A percentile compares a stretch with the other conserved stretches of the same genome.
phyloP scores from a whole-genome alignment of 2,329 filamentous ascomycete genomes.

The Colletotrichum tabaci region DNA sequence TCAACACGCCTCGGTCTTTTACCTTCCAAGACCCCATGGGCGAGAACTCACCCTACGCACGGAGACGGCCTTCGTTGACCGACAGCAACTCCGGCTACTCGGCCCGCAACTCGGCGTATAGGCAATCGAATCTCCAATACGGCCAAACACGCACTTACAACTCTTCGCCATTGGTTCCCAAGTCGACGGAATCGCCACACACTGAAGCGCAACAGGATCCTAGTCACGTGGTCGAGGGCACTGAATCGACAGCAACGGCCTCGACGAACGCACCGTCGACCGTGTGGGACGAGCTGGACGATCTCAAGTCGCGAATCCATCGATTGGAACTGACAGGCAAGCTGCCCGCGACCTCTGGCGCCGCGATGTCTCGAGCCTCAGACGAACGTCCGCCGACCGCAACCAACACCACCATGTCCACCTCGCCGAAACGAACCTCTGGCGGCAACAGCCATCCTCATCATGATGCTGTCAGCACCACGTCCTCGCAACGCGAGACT shows the following conservation, averaged over 20 bases:
- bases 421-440: constrained; percentile 84
- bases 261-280: constrained; percentile 93
- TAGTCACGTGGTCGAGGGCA: constrained; percentile 72
- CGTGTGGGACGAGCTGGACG: constrained; percentile 97
- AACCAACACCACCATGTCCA: constrained; percentile 92
- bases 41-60: constrained; percentile 45
- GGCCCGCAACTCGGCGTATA: constrained; percentile 61
- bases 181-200: constrained; percentile 55
- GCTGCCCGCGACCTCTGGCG: constrained; percentile 84
- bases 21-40: constrained; percentile 60
- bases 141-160: constrained; percentile 65
- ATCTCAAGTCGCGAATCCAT: constrained; percentile 92
- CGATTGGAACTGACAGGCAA: constrained; percentile 93
- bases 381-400: constrained; percentile 91
- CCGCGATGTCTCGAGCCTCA: constrained; percentile 80
- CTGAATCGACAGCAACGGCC: constrained; percentile 86
- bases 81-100: constrained; percentile 59
- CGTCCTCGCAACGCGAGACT: constrained; percentile 66
- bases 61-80: constrained; percentile 63
- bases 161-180: constrained; percentile 72
- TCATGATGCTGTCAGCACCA: constrained; percentile 60
- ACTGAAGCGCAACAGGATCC: constrained; percentile 53
- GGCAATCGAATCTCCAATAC: constrained; percentile 55
- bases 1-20: constrained; percentile 65
- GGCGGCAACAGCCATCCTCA: constrained; percentile 61